Conservation (phyloP, 73 alveolate species). For the Paraurostyla sp. region DNA sequence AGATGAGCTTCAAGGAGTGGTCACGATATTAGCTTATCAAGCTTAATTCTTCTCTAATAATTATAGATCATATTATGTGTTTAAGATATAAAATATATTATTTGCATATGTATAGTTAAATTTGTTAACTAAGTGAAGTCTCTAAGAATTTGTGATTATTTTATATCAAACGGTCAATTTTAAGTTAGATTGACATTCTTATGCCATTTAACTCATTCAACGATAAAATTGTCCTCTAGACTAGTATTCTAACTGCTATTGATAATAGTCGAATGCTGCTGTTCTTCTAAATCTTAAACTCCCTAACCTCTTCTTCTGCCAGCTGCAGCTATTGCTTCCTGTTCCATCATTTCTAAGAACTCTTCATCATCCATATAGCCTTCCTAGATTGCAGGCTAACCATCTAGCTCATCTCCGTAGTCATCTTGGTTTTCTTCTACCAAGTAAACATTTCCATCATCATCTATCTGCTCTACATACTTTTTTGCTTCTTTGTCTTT, state of each 20-base stretch:
- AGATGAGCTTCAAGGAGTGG: neutral
- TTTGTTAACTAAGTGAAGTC: neutral
- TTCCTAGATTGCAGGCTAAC: neutral
- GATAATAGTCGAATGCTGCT: conserved; percentile 55
- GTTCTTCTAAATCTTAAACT: neutral
- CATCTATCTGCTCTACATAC: conserved; percentile 35
- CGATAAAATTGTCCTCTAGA: conserved; percentile 21
- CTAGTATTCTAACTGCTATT: conserved; percentile 32
- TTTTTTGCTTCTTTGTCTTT: neutral
- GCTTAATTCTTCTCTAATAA: conserved; percentile 35
- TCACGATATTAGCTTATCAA: conserved; percentile 33
- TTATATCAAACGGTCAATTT: no score
- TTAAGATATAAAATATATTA: neutral
- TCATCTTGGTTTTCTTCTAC: conserved; percentile 4
- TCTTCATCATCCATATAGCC: conserved; percentile 41
- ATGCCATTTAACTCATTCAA: neutral
- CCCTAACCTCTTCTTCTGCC: neutral
- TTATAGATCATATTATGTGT: conserved; percentile 47
- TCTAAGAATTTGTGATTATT: neutral
- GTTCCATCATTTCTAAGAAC: conserved; percentile 27
- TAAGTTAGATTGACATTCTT: neutral
- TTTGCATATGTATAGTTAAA: neutral
- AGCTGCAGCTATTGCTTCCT: conserved; percentile 48
- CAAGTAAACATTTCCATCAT: conserved; percentile 44
- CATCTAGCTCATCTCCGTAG: neutral